A percentile compares a stretch with the other conserved stretches of the same genome.
phyloP scores from a whole-genome alignment of 805 yeast genomes.

The Metschnikowia proteae region DNA sequence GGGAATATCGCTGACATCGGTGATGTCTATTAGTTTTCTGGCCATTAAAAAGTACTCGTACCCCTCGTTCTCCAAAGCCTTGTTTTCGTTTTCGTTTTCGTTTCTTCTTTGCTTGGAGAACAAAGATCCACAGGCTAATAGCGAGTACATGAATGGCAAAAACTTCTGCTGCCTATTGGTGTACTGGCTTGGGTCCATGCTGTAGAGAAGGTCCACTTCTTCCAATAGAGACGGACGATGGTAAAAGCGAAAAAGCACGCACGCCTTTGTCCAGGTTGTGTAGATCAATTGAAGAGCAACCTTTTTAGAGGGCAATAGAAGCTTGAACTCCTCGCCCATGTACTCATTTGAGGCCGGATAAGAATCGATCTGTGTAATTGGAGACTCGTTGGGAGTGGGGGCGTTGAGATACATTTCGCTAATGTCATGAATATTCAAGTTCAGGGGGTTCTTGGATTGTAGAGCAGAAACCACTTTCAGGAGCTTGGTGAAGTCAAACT shows the following conservation, averaged over 20 bases:
- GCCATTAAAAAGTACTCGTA: conserved; percentile 79
- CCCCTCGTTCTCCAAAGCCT: conserved; percentile 66
- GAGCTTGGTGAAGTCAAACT: conserved; percentile 34
- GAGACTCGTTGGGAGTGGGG: conserved; percentile 21
- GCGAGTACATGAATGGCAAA: conserved; percentile 75
- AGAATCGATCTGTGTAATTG: conserved; percentile 9
- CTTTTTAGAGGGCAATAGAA: conserved; percentile 72
- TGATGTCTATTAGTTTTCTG: conserved; percentile 70
- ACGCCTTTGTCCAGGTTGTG: conserved; percentile 81
- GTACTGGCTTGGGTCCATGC: conserved; percentile 67
- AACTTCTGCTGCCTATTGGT: conserved; percentile 71
- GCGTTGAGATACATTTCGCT: conserved; percentile 26
- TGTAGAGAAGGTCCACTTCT: conserved; percentile 72
- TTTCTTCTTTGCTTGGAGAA: conserved; percentile 45
- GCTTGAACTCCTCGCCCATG: conserved; percentile 48
- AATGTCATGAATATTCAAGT: conserved; percentile 24
- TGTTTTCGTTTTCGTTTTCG: conserved; percentile 20
- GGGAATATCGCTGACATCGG: conserved; percentile 76
- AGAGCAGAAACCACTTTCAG: conserved; percentile 23
- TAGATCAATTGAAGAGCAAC: conserved; percentile 67
- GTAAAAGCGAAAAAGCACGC: conserved; percentile 79
- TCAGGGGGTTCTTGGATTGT: conserved; percentile 18
- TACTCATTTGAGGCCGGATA: conserved; percentile 23
- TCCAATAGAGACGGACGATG: conserved; percentile 78
- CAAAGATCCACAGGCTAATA: conserved; percentile 85